Percentiles rank a stretch among this genome's conserved stretches.
phyloP scores from a whole-genome alignment of 768 basidiomycete species.

The Boletus eberwhitei region DNA sequence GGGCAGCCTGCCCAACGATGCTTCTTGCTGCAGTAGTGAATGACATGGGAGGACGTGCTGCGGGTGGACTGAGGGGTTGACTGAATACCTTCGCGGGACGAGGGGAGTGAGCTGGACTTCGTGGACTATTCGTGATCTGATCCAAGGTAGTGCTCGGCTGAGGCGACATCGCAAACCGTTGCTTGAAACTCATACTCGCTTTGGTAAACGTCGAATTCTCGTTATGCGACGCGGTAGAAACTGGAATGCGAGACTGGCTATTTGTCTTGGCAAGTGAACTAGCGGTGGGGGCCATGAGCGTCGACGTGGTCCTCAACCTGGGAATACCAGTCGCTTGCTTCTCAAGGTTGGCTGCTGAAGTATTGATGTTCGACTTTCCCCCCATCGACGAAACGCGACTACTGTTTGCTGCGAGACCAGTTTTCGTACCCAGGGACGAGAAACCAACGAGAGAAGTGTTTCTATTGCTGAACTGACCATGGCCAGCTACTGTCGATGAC shows the following conservation, averaged over 20 bases:
- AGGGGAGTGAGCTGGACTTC: slow-evolving; percentile 7
- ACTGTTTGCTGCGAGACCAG: slow-evolving; percentile 25
- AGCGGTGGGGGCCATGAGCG: slow-evolving; percentile 70
- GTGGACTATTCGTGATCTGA: slow-evolving; percentile 35
- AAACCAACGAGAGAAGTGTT: slow-evolving; percentile 22
- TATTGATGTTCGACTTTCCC: slow-evolving; percentile 18
- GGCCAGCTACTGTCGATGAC: slow-evolving; percentile 17
- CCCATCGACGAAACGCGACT: slow-evolving; percentile 28
- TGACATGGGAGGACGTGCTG: slow-evolving; percentile 24
- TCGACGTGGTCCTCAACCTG: slow-evolving; percentile 37
- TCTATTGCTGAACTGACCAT: slow-evolving; percentile 13
- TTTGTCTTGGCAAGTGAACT: slow-evolving; percentile 67
- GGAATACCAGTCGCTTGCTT: slow-evolving; percentile 12
- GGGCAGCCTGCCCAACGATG: slow-evolving; percentile 15
- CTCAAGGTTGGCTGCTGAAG: slow-evolving; percentile 4
- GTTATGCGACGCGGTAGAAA: slow-evolving; percentile 9
- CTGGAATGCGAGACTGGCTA: slow-evolving; percentile 24
- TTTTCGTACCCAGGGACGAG: slow-evolving; percentile 40
- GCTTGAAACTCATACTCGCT: slow-evolving; percentile 12
- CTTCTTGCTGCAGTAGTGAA: slow-evolving; percentile 31
- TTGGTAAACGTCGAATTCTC: slow-evolving; percentile 16
- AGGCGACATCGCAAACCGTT: slow-evolving; percentile 9
- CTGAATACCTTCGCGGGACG: slow-evolving; percentile 46
- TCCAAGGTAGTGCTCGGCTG: slow-evolving; percentile 25
- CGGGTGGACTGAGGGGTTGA: slow-evolving; percentile 42